Evolutionary conservation across 305 asterid genomes (phyloP).

Genomic region (Petunia hybrid): DNA sequence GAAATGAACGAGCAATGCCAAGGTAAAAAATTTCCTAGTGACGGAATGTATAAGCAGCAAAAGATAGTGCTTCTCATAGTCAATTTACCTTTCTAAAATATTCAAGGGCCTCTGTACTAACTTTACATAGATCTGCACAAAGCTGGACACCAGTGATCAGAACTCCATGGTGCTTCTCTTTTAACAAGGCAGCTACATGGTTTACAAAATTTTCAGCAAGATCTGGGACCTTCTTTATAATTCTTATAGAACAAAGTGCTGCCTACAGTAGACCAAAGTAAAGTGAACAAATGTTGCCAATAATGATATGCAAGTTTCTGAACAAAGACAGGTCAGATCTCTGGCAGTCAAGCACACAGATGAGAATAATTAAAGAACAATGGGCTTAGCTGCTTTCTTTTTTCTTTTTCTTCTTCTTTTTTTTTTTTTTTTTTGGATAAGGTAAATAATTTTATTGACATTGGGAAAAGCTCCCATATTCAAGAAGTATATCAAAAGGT

Average conservation of each 20-base stretch:
- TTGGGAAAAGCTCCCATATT: no score
- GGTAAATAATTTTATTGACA: no score
- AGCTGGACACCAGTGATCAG: conserved; percentile 95
- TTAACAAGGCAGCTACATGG: conserved; percentile 79
- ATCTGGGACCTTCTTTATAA: conserved; percentile 97
- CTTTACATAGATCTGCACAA: conserved; percentile 81
- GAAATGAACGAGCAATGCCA: not conserved
- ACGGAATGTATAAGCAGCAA: conserved; percentile 29
- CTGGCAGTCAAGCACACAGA: not conserved
- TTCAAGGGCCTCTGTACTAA: conserved; percentile 86
- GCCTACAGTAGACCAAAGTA: conserved; percentile 66
- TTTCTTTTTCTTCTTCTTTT: no score
- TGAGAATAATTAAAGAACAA: not conserved
- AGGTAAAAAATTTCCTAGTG: conserved; percentile 19
- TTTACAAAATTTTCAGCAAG: conserved; percentile 88
- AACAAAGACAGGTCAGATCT: conserved; percentile 24
- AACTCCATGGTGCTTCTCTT: conserved; percentile 99
- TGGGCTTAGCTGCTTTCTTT: not conserved
- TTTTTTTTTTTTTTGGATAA: no score
- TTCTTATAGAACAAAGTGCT: conserved; percentile 93
- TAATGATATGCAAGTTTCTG: not conserved
- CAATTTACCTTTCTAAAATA: conserved; percentile 79
- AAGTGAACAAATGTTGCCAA: conserved; percentile 35
- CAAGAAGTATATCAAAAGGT: not conserved
- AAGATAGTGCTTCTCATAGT: conserved; percentile 20